Evolutionary conservation across 2,329 filamentous ascomycete genomes (phyloP).

Genomic region (Atkinsonella texensis): DNA sequence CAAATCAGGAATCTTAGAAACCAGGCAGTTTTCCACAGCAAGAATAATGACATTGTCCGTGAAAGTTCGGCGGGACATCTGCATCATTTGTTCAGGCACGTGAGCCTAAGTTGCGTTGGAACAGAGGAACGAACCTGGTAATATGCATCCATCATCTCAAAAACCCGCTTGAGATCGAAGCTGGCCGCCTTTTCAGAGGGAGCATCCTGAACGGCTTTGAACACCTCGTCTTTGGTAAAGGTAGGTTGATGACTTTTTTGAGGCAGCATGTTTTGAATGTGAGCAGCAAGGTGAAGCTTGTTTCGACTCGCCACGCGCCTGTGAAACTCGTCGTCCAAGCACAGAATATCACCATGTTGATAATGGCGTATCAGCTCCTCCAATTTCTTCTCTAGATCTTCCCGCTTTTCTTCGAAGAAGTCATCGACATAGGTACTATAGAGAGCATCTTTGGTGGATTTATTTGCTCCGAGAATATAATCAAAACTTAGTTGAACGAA

Average conservation of each 20-base stretch:
- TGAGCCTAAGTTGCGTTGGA: no score
- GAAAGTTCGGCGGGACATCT: slow-evolving; percentile 5
- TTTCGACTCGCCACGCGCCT: not conserved
- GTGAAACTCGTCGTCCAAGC: slow-evolving; percentile 9
- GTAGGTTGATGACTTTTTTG: slow-evolving; percentile 1
- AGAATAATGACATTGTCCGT: slow-evolving; percentile 5
- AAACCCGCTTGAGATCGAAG: slow-evolving; percentile 26
- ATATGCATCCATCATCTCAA: slow-evolving; percentile 32
- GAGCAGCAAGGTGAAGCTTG: slow-evolving; percentile 1
- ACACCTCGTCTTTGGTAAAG: slow-evolving; percentile 5
- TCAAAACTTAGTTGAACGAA: not conserved
- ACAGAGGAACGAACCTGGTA: slow-evolving; percentile 24
- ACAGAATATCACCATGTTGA: slow-evolving; percentile 19
- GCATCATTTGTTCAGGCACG: not conserved
- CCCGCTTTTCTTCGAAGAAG: slow-evolving; percentile 1
- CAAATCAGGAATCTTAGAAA: slow-evolving; percentile 2
- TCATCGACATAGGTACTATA: not conserved
- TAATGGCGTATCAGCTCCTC: slow-evolving; percentile 28
- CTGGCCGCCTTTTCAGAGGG: not conserved
- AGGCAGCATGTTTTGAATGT: not conserved
- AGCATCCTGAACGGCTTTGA: slow-evolving; percentile 11
- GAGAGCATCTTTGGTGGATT: not conserved
- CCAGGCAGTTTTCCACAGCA: slow-evolving; percentile 5
- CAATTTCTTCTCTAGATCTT: slow-evolving; percentile 19
- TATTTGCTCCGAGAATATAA: not conserved